Base-by-base conservation (phyloP, 2,329 filamentous ascomycete species). In the Purpureocillium lavendulum region DNA sequence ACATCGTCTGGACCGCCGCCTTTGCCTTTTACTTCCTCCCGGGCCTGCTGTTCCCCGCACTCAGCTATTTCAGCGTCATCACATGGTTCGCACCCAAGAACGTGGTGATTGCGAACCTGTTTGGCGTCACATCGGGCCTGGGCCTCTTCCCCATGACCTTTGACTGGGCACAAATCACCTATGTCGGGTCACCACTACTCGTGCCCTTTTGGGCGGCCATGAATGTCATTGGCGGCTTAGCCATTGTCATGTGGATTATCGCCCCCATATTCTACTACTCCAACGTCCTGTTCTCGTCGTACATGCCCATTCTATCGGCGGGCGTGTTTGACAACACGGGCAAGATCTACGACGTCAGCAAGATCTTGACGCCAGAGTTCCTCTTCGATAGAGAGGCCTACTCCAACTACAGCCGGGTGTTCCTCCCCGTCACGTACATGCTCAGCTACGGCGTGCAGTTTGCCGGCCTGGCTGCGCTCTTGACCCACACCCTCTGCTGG, bases 61-160 rank as follows among this genome's bases (percentile, higher is more conserved):
- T 94, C 50, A 90, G 84, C 60, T 92, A 90, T 61, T 94, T 94
- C 69, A 94, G 81, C 57, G 82, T 90, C 46, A 69, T 94, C 42
- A 94, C 87, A 12, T 94, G 86, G 87, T 85, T 89, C 58, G 84
- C 84, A 3, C 87, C 87, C 0, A 80, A 87, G 48, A 94, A 83
- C 49, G 83, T 92, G n/a, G 79, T 94, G 3, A 67, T 94, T 33
- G 83, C 87, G 24, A 94, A 94, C 57, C 66, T 94, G 47, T 94
- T 94, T 54, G 87, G 87, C 13, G 83, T 90, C 13, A 75, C 80
- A n/a, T 90, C 87, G 2, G 87, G 87, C 3, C 71, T 94, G 12
- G 87, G 87, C 1, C 64, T 94, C 28, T 87, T 94, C 45, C 87
- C 87, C 0, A 57, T 94, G 51, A 94, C 87, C 0, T 94, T 94